These are phyloP conservation scores for Chrysoporthe deuterocubensis DNA, from an alignment of 2,329 filamentous ascomycete species.

Conservation along the genomic window DNA sequence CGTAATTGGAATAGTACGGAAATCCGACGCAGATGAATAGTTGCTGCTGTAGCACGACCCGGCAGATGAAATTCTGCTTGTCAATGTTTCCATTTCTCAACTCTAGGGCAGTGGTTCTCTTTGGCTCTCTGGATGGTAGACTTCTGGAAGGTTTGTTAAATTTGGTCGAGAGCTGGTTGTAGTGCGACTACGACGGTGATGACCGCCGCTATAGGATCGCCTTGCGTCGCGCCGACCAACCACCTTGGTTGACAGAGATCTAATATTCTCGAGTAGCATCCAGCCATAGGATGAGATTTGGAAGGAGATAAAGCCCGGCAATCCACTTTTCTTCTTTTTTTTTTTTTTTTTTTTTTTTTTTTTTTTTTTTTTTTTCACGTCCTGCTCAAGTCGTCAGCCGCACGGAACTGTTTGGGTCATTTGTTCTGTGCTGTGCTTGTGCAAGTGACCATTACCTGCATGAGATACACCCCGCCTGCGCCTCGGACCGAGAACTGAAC, in stretches of 20 bases:
- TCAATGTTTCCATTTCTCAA: background rate
- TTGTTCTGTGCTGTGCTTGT: background rate
- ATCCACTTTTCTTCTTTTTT: background rate
- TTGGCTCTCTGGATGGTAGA: background rate
- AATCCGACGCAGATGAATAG: background rate
- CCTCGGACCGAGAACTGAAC: background rate
- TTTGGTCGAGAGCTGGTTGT: background rate
- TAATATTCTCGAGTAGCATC: background rate
- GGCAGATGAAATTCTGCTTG: background rate
- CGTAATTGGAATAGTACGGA: background rate
- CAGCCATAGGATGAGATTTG: background rate
- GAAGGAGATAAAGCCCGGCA: background rate
- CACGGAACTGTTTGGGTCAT: background rate
- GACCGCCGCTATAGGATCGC: conserved; percentile 1
- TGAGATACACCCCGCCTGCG: background rate
- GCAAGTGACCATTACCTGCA: background rate
- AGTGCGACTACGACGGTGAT: background rate
- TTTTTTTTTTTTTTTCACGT: background rate
- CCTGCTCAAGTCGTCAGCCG: conserved; percentile 3
- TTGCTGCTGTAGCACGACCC: background rate
- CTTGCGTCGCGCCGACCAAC: background rate
- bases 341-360: background rate
- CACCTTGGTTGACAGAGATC: background rate
- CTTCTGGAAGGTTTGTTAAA: background rate
- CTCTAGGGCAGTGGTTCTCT: background rate